Percentiles rank a stretch among this genome's conserved stretches.
These are phyloP conservation scores for Emericellopsis atlantica DNA, from an alignment of 2,329 filamentous ascomycete species.

Conservation along the genomic window DNA sequence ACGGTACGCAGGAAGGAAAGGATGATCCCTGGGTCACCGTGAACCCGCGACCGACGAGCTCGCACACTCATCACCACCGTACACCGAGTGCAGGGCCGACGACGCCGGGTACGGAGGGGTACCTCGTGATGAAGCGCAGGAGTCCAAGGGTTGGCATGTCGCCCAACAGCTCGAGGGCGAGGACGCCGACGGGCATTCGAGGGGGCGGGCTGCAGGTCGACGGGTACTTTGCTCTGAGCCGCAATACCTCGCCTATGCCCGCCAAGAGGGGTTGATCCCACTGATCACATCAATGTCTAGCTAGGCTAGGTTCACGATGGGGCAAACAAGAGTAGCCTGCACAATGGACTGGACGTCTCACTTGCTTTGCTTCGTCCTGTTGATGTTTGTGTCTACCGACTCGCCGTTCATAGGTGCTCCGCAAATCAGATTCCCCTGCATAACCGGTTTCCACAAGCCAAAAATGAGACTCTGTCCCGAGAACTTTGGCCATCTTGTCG, in stretches of 20 bases:
- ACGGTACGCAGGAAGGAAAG: slow-evolving; percentile 11
- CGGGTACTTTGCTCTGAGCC: slow-evolving; percentile 27
- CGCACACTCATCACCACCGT: slow-evolving; percentile 18
- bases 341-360: too few relatives aligned
- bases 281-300: too few relatives aligned
- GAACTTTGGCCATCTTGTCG: too few relatives aligned
- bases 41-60: slow-evolving; percentile 33
- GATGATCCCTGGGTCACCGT: slow-evolving; percentile 38
- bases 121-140: slow-evolving; percentile 29
- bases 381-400: too few relatives aligned
- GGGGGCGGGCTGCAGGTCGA: slow-evolving; percentile 10
- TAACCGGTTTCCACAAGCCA: too few relatives aligned
- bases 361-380: too few relatives aligned
- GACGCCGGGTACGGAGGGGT: slow-evolving; percentile 25
- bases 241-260: slow-evolving; percentile 13
- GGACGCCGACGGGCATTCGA: slow-evolving; percentile 29
- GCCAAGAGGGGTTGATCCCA: slow-evolving; percentile 11
- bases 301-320: too few relatives aligned
- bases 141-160: slow-evolving; percentile 12
- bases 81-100: slow-evolving; percentile 24
- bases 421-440: too few relatives aligned
- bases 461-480: too few relatives aligned
- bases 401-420: too few relatives aligned
- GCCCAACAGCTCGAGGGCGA: slow-evolving; percentile 33
- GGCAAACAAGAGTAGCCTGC: too few relatives aligned